Conservation (phyloP, 495 filamentous ascomycete genomes). For the Chaetomium fimeti region DNA sequence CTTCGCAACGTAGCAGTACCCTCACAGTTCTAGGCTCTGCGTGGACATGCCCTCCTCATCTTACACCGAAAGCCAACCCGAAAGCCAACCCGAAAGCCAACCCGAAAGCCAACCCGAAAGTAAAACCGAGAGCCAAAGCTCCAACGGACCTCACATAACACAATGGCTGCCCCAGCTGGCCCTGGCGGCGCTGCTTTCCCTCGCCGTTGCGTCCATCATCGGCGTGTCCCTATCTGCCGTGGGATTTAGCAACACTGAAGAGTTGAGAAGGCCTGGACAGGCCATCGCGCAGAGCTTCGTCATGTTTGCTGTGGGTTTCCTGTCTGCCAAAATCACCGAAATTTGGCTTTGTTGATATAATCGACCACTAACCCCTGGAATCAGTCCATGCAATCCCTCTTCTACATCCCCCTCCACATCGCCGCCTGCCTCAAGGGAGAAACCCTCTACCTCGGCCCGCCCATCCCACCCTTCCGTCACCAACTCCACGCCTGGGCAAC, state of each 20-base stretch:
- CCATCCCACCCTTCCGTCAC: conserved; percentile 18
- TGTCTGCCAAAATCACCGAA: background rate
- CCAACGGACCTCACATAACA: background rate
- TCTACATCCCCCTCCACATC: conserved; percentile 24
- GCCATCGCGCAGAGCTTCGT: conserved; percentile 24
- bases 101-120: conserved; percentile 17
- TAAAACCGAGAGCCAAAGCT: conserved; percentile 16
- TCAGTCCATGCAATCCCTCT: conserved; percentile 23
- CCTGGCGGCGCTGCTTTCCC: conserved; percentile 11
- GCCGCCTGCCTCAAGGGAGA: conserved; percentile 15
- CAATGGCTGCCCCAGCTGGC: conserved; percentile 18
- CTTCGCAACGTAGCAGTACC: background rate
- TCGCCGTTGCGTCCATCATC: conserved; percentile 14
- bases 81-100: conserved; percentile 18
- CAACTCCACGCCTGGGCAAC: conserved; percentile 23
- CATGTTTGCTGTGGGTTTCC: conserved; percentile 22
- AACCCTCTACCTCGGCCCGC: conserved; percentile 18
- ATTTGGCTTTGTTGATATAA: too few species aligned
- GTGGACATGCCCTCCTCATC: conserved; percentile 11
- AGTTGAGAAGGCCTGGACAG: conserved; percentile 5
- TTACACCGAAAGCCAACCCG: conserved; percentile 14
- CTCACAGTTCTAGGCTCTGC: background rate
- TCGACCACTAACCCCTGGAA: too few species aligned
- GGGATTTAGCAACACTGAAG: conserved; percentile 7
- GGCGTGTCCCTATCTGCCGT: conserved; percentile 15